Evolutionary conservation across 257 asterid genomes (phyloP), one percentile per base, ranked within the genome.

Genomic region (Vinca minor): DNA sequence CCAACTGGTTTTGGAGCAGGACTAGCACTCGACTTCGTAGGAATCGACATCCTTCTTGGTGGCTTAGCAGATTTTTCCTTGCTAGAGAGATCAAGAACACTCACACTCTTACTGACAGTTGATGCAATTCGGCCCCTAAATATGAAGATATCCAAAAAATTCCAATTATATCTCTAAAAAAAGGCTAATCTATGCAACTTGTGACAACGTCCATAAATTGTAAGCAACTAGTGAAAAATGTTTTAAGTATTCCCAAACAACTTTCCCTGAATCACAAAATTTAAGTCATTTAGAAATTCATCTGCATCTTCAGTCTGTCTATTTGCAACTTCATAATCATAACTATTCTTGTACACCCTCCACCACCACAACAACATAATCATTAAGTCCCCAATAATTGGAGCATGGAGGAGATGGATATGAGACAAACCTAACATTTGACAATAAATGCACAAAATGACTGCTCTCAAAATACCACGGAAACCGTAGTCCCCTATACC

Each of bases 41-140:
- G 93, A 68, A 83, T 83, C 31, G 98, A 92, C 75, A 87, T 79
- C 61, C 98, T 77, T 72, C 96, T 82, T 10, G 96, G 96, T 29
- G 98, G 96, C 77, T 85, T 89, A 54, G 83, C 82, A 57, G 93
- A 67, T 68, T 81, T 92, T 68, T 88, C 96, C 76, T 89, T 89
- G 41, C 82, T 76, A 23, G 95, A 87, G 63, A 87, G 73, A 75
- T 89, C 93, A 72, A 92, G 89, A 77, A 81, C 82, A 60, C 83
- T 38, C 50, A 87, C 84, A 72, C 96, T 89, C 84, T 82, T 87
- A 44, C 95, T 84, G 60, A 89, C 95, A 68, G 68, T 74, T 18
- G 96, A 73, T 34, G 71, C 74, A 47, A 53, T 59, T 73, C 73
- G 82, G 71, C 75, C 86, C 85, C 96, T 89, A 62, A 62, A 59